Conservation (phyloP, 768 basidiomycete species). For the Trichaptum fuscoviolaceum region DNA sequence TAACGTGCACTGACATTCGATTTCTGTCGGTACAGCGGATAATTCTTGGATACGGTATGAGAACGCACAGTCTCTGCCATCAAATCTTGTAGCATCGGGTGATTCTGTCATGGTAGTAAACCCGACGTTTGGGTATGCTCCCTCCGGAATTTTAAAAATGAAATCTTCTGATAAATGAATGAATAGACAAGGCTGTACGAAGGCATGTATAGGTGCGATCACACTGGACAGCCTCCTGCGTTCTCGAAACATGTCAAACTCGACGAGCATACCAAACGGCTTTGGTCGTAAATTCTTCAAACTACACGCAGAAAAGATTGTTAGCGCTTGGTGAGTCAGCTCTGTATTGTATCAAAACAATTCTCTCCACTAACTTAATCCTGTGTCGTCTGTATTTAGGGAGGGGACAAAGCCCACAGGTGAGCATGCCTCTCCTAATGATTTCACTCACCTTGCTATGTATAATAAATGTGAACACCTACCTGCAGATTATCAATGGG, state of each 20-base stretch:
- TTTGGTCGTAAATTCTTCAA: neutral
- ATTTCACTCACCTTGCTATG: too few species aligned
- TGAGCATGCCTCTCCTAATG: too few species aligned
- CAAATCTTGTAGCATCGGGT: constrained; percentile 30
- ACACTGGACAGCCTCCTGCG: constrained; percentile 16
- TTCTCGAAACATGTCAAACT: neutral
- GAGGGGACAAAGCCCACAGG: neutral
- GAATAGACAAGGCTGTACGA: constrained; percentile 17
- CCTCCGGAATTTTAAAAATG: too few species aligned
- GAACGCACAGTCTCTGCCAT: constrained; percentile 19
- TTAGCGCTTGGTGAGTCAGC: too few species aligned
- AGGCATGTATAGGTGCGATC: constrained; percentile 18
- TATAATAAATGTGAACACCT: too few species aligned
- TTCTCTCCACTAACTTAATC: too few species aligned
- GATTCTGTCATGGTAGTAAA: constrained; percentile 28
- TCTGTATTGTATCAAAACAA: too few species aligned
- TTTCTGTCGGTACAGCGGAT: too few species aligned
- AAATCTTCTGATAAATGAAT: neutral
- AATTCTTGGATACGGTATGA: constrained; percentile 26
- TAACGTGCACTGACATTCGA: too few species aligned
- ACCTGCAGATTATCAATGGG: too few species aligned
- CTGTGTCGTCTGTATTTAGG: neutral
- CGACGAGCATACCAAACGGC: neutral
- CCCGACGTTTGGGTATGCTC: constrained; percentile 17
- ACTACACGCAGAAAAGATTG: neutral